These are phyloP conservation scores for Babesia bigemina DNA, from an alignment of 169 alveolate species.

Conservation along the genomic window DNA sequence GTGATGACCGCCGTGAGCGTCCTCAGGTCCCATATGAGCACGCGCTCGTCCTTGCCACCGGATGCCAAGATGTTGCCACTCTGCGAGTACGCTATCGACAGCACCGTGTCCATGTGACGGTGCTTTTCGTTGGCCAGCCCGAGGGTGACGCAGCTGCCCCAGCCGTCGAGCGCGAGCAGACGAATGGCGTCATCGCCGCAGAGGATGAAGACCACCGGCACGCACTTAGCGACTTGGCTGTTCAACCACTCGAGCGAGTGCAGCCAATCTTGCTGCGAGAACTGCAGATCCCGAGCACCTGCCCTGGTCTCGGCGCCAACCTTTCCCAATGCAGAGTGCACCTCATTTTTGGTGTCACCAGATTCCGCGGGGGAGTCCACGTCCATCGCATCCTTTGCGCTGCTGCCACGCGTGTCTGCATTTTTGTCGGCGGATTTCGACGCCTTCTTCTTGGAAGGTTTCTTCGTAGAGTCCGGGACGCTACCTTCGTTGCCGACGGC, in stretches of 20 bases:
- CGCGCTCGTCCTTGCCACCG: constrained; percentile 58
- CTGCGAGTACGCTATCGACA: constrained; percentile 37
- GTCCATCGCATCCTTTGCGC: neutral
- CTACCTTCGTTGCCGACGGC: too few species aligned
- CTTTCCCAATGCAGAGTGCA: neutral
- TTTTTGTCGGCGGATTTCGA: neutral
- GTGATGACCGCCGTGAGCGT: constrained; percentile 29
- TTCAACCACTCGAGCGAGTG: constrained; percentile 37
- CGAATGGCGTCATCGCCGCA: constrained; percentile 67
- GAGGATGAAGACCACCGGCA: constrained; percentile 29
- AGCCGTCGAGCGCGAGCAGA: constrained; percentile 36
- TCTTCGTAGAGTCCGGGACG: neutral
- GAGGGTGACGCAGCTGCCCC: constrained; percentile 43
- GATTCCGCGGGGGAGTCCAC: neutral
- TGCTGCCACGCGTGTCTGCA: neutral
- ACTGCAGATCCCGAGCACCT: neutral
- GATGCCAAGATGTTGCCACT: constrained; percentile 42
- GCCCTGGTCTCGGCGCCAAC: neutral
- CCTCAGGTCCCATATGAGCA: constrained; percentile 57
- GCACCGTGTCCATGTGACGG: constrained; percentile 58
- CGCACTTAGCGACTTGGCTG: constrained; percentile 3
- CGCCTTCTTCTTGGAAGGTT: neutral
- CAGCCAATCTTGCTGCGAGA: neutral
- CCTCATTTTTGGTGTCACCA: neutral
- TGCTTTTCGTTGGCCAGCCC: constrained; percentile 39